phyloP scores from a whole-genome alignment of 805 yeast genomes.

The Lipomyces lipofer region DNA sequence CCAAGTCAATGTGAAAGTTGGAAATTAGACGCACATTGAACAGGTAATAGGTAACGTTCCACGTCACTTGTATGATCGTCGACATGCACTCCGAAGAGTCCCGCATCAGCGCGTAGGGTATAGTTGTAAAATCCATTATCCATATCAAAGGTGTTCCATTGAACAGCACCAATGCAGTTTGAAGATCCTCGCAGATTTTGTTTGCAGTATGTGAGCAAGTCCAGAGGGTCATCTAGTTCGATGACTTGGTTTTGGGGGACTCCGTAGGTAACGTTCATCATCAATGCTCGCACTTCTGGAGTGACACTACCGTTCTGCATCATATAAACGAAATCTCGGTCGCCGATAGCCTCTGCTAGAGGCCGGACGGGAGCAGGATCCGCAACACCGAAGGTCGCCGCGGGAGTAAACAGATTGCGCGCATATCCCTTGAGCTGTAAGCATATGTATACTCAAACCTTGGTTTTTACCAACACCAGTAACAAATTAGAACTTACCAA shows the following conservation, averaged over 20 bases:
- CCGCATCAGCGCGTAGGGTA: slow-evolving; percentile 41
- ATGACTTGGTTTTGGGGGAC: slow-evolving; percentile 36
- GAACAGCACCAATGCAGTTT: slow-evolving; percentile 41
- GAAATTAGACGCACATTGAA: slow-evolving; percentile 38
- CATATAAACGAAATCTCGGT: slow-evolving; percentile 35
- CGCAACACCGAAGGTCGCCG: slow-evolving; percentile 39
- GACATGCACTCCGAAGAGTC: slow-evolving; percentile 36
- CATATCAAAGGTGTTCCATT: slow-evolving; percentile 39
- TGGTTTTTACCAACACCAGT: too few species aligned
- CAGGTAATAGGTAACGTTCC: slow-evolving; percentile 39
- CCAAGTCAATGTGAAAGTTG: too few species aligned
- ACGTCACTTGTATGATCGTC: slow-evolving; percentile 35
- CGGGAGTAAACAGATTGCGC: slow-evolving; percentile 38
- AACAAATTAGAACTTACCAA: slow-evolving; percentile 38
- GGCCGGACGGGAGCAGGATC: slow-evolving; percentile 34
- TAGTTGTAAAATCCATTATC: slow-evolving; percentile 37
- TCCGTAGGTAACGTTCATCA: slow-evolving; percentile 37
- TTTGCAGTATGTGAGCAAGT: slow-evolving; percentile 35
- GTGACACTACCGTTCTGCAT: slow-evolving; percentile 32
- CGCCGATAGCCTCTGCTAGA: slow-evolving; percentile 35
- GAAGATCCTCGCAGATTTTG: slow-evolving; percentile 40
- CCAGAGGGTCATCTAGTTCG: slow-evolving; percentile 32
- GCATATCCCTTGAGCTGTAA: slow-evolving; percentile 36
- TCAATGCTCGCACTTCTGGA: slow-evolving; percentile 37
- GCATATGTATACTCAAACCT: neutral